A percentile compares a stretch with the other conserved stretches of the same genome.
Conservation (phyloP, 2,329 filamentous ascomycete species). For the Aspergillus sp. region DNA sequence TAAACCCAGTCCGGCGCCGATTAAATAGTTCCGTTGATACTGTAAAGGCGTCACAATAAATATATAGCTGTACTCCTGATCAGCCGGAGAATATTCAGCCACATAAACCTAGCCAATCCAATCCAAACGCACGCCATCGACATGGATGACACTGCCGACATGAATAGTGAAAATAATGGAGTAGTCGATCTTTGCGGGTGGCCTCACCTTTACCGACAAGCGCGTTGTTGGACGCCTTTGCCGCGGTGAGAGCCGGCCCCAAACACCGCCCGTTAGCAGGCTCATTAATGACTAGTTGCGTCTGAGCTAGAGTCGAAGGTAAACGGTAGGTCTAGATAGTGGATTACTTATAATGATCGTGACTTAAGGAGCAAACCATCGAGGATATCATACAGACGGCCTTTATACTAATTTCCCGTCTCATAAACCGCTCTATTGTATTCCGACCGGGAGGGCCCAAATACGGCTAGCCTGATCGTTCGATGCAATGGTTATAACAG, state of each 20-base stretch:
- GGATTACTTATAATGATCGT: constrained; percentile 66
- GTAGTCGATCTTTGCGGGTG: constrained; percentile 49
- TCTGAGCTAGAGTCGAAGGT: constrained; percentile 78
- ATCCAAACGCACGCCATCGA: no score
- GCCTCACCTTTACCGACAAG: constrained; percentile 62
- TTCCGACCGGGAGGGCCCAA: constrained; percentile 62
- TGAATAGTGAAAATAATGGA: neutral
- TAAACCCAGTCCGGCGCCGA: neutral
- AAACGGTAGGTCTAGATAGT: no score
- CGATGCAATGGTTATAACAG: constrained; percentile 79
- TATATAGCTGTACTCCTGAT: neutral
- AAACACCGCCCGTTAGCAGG: constrained; percentile 70
- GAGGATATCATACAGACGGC: constrained; percentile 78
- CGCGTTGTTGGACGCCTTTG: constrained; percentile 61
- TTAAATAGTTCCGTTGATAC: neutral
- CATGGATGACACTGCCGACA: neutral
- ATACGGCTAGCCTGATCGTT: constrained; percentile 74
- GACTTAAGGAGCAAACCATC: constrained; percentile 60
- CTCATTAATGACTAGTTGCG: constrained; percentile 56
- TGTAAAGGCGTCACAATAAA: neutral
- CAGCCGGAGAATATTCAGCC: neutral
- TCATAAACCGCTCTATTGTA: constrained; percentile 83
- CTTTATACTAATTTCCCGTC: constrained; percentile 89
- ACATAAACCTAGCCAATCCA: neutral
- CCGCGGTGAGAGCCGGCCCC: constrained; percentile 61